Base-by-base conservation (phyloP, 495 filamentous ascomycete species). In the Hypoxylon cercidicola region DNA sequence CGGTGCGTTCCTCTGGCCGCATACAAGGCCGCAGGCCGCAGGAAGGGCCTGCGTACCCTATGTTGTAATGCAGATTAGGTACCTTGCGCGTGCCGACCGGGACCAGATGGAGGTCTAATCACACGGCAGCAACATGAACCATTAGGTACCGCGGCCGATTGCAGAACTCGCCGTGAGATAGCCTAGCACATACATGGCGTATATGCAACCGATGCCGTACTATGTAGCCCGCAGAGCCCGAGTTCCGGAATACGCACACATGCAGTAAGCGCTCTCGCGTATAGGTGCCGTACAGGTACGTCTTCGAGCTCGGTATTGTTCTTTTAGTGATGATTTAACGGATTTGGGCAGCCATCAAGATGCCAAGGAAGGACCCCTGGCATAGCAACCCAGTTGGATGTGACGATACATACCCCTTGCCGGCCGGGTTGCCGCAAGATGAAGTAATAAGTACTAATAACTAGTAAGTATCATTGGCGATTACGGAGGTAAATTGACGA, bases 41-140 rank as follows among this genome's bases (percentile, higher is more conserved):
- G 30, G 34, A 16, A 68, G 58, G 61, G 54, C 55, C 32, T 30
- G 61, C 41, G 53, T 55, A 61, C 47, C 21, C 21, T 49, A 58
- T 52, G 51, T 69, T 21, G 61, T 61, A 65, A 28, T 57, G 55
- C 52, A 69, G 55, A n/a, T n/a, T 55, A 55, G 44, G 35, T 55
- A 47, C 23, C 55, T 39, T 67, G 56, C 60, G 55, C 60, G 65
- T 53, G 52, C 53, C 66, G 62, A 61, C 66, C 55, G 47, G 66
- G 60, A 61, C 55, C 55, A 49, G 41, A 64, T 51, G 55, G 60
- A 60, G 61, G 60, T 51, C 60, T 60, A 60, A 69, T 69, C 66
- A 60, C 60, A 61, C 60, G 46, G 55, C 66, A 52, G 66, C 60
- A 60, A 64, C 60, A 69, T 69, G 66, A 69, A 69, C 66, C 51